phyloP scores from a whole-genome alignment of 305 asterid genomes.

The Solanum hybrid region DNA sequence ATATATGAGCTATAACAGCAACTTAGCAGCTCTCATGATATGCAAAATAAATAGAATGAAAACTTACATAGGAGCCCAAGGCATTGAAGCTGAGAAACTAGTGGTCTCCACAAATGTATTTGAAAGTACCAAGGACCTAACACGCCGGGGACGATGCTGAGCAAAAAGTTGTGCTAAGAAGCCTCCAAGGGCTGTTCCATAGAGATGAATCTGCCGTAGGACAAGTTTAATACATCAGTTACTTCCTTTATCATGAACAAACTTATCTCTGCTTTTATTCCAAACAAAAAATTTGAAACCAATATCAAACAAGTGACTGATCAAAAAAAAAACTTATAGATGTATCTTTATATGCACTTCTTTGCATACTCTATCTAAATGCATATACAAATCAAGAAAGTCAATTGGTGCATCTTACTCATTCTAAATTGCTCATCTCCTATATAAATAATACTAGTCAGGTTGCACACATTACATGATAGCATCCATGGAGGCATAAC shows the following conservation, averaged over 20 bases:
- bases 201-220: slow-evolving; percentile 66
- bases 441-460: neutral
- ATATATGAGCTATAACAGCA: neutral
- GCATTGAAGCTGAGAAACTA: slow-evolving; percentile 85
- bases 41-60: neutral
- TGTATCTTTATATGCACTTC: neutral
- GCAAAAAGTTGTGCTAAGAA: slow-evolving; percentile 97
- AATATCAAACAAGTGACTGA: neutral
- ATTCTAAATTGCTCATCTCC: neutral
- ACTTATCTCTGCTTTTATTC: neutral
- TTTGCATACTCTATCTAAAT: neutral
- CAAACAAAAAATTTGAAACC: neutral
- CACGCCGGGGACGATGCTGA: slow-evolving; percentile 93
- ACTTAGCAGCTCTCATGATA: neutral
- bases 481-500: neutral
- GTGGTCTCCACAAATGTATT: slow-evolving; percentile 86
- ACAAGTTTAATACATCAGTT: neutral
- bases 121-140: slow-evolving; percentile 81
- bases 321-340: neutral
- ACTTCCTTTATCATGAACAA: neutral
- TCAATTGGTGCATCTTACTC: neutral
- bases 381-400: neutral
- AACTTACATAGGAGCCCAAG: slow-evolving; percentile 95
- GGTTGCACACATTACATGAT: neutral
- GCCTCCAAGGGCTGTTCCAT: slow-evolving; percentile 95